Conservation (phyloP, 2,329 filamentous ascomycete species). For the Pyricularia grisea region DNA sequence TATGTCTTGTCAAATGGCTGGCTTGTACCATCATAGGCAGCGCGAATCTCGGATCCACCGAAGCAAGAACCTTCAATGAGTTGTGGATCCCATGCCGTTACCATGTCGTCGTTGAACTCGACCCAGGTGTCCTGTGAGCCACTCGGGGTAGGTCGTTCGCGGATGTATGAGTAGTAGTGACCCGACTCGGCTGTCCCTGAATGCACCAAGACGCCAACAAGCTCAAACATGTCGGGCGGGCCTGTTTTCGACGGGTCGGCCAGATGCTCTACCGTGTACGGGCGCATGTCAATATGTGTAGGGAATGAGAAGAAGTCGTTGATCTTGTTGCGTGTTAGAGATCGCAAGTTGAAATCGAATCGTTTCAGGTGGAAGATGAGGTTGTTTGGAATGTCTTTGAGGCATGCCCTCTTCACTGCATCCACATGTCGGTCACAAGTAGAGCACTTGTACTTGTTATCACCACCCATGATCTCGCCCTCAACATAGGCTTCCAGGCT, state of each 20-base stretch:
- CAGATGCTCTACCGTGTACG: slow-evolving; percentile 81
- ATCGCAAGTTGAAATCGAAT: slow-evolving; percentile 72
- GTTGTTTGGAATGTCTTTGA: slow-evolving; percentile 89
- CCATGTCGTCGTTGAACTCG: slow-evolving; percentile 89
- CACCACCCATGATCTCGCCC: slow-evolving; percentile 93
- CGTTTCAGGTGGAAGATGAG: slow-evolving; percentile 91
- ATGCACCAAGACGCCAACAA: slow-evolving; percentile 93
- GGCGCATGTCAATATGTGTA: slow-evolving; percentile 70
- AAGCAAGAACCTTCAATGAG: slow-evolving; percentile 71
- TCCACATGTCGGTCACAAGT: slow-evolving; percentile 83
- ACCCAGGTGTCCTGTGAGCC: slow-evolving; percentile 54
- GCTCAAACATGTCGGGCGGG: slow-evolving; percentile 72
- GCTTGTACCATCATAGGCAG: slow-evolving; percentile 33
- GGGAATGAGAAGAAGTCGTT: slow-evolving; percentile 94
- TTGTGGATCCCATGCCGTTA: slow-evolving; percentile 63
- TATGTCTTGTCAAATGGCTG: slow-evolving; percentile 56
- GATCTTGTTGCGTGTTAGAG: slow-evolving; percentile 79
- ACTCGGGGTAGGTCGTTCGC: slow-evolving; percentile 55
- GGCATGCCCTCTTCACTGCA: slow-evolving; percentile 83
- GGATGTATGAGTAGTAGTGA: slow-evolving; percentile 95
- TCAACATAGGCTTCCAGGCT: slow-evolving; percentile 93
- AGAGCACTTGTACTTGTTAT: slow-evolving; percentile 97
- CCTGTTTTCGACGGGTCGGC: slow-evolving; percentile 47
- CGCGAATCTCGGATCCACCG: slow-evolving; percentile 55
- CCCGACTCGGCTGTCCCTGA: slow-evolving; percentile 87